Evolutionary conservation across 164 flowering plant species (phyloP), one percentile per base, ranked within the genome.

Genomic region (Stephania yunnanensis): DNA sequence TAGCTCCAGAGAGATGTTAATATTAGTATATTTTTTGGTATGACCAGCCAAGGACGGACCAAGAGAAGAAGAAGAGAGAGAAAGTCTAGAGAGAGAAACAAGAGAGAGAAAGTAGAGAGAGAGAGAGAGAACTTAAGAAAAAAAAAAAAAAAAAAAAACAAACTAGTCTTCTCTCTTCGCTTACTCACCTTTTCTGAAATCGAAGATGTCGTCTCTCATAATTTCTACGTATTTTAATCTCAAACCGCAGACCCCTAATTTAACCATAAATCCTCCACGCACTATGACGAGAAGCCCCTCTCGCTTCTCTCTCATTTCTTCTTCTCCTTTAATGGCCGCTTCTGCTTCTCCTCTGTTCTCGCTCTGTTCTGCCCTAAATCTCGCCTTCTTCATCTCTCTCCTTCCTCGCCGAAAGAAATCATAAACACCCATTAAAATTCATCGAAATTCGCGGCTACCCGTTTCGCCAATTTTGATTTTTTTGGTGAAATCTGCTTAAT

Each of bases 191-290:
- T 79, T 71, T 67, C 66, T 72, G 17, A 67, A 79, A 79, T 71
- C 72, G 77, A 52, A 73, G 44, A 79, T 79, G 81, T 75, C 78
- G 72, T 75, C 81, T 79, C 74, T 68, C 69, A 46, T 68, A 71
- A 79, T 75, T 75, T 75, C 73, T 52, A 71, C 70, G 68, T 79
- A 75, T 79, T 79, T 79, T 75, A 79, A 75, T 79, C 71, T 61
- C 74, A 70, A 70, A 36, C 19, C n/a, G 66, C 74, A 46, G 45
- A 74, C 71, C 3, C 42, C 4, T 70, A 70, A 78, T 53, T 68
- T 79, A 79, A 53, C 10, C 70, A 69, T 73, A 78, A 78, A 78
- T 78, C 71, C 74, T 78, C 42, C 53, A 20, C 30, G 31, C 64
- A 53, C 45, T 66, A 77, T 77, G 75, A 65, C 29, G 20, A 5